These are phyloP conservation scores for Zasmidium cellare DNA, from an alignment of 2,329 filamentous ascomycete genomes.

Conservation along the genomic window DNA sequence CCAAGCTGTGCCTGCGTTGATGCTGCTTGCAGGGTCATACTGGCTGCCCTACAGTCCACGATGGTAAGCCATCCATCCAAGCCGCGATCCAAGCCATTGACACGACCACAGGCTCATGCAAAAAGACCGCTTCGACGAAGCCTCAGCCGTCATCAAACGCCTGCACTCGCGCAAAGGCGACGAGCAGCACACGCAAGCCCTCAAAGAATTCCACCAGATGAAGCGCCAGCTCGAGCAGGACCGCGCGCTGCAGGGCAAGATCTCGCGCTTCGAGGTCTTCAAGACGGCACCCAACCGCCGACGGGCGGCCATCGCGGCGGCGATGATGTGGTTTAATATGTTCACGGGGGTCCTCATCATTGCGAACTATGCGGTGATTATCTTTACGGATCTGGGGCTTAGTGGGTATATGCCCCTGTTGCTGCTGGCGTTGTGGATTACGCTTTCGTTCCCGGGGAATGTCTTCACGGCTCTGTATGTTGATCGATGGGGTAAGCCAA, in stretches of 20 bases:
- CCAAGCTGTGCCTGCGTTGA: conserved; percentile 42
- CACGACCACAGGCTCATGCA: conserved; percentile 23
- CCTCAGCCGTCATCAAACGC: conserved; percentile 43
- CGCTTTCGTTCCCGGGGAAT: conserved; percentile 39
- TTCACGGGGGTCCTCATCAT: conserved; percentile 34
- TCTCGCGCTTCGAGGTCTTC: conserved; percentile 43
- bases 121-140: conserved; percentile 26
- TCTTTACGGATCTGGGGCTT: conserved; percentile 40
- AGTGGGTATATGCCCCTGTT: conserved; percentile 43
- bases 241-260: conserved; percentile 33
- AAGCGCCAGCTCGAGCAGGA: conserved; percentile 47
- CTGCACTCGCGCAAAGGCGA: conserved; percentile 46
- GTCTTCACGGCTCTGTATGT: conserved; percentile 44
- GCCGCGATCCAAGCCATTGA: too few species aligned
- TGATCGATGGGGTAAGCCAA: conserved; percentile 40
- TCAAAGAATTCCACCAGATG: conserved; percentile 47
- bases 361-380: conserved; percentile 42
- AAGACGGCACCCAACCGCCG: conserved; percentile 42
- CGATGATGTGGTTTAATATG: conserved; percentile 38
- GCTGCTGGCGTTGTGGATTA: conserved; percentile 46
- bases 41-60: conserved; percentile 37
- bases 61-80: conserved; percentile 17
- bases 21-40: conserved; percentile 41
- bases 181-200: conserved; percentile 39
- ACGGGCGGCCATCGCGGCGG: conserved; percentile 41